Base-by-base conservation (phyloP, 2,329 filamentous ascomycete species). In the Alternaria triticina region DNA sequence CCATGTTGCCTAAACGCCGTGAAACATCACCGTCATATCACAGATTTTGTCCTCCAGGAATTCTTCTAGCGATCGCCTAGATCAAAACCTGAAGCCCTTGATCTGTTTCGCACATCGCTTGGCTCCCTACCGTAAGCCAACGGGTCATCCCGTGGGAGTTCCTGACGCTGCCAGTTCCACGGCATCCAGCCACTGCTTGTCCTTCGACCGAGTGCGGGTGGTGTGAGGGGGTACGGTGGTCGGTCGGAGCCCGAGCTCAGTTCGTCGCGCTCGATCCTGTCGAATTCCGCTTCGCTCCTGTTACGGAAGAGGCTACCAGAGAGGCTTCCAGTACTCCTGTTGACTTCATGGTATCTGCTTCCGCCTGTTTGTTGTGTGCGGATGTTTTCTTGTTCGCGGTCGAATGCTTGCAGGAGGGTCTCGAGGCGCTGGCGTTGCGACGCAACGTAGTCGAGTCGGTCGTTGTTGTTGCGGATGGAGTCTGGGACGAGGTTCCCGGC, bases 281-380 rank as follows among this genome's bases (percentile, higher is more conserved):
- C 94, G 75, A 97, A 97, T 71, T 97, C 95, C 20, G 87, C 88
- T 77, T 97, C 94, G 78, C 92, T 96, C 67, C 89, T 89, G 75
- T 92, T 95, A 82, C 95, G 95, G 72, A 88, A 90, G 72, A 97
- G 81, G 4, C 84, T 88, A 65, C 78, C 74, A 30, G 62, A 60
- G 27, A 61, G 61, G 20, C 57, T 65, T 10, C 57, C 59, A 8
- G 59, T 67, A 52, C 64, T 69, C 44, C 50, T 62, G 25, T 50
- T 69, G 49, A 70, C 68, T n/a, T 85, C 83, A 65, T 77, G 83
- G 83, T 63, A 83, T 78, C 28, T 68, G 61, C 81, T 83, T 55
- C 85, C 81, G 65, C 84, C 79, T 20, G 80, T 74, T 49, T 76
- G 66, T 58, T 76, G 67, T 12, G 67, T 61, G 73, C 76, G 73